Percentiles rank a stretch among this genome's conserved stretches.
Evolutionary conservation across 2,329 filamentous ascomycete species (phyloP).

Genomic region (Exserohilum turcica): DNA sequence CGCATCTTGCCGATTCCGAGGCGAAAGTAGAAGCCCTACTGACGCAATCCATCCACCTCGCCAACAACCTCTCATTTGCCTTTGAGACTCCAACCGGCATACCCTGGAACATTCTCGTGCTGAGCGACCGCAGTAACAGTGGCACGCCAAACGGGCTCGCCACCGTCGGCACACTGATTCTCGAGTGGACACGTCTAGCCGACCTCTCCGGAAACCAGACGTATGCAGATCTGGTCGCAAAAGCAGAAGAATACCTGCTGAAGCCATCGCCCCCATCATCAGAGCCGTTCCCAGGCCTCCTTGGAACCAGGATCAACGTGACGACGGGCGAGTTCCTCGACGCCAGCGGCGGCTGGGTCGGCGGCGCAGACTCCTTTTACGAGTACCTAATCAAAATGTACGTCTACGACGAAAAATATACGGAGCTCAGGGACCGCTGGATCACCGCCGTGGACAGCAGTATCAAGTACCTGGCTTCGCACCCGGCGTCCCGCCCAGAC

Average conservation of each 20-base stretch:
- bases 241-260: constrained; percentile 72
- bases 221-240: constrained; percentile 70
- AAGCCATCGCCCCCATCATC: constrained; percentile 64
- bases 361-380: constrained; percentile 80
- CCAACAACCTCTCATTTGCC: constrained; percentile 73
- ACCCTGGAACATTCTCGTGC: constrained; percentile 70
- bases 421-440: constrained; percentile 73
- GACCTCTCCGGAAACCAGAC: constrained; percentile 71
- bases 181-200: constrained; percentile 83
- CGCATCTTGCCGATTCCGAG: constrained; percentile 54
- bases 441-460: constrained; percentile 74
- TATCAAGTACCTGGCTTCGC: constrained; percentile 71
- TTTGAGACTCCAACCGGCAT: constrained; percentile 79
- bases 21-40: constrained; percentile 65
- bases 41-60: constrained; percentile 69
- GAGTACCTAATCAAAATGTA: constrained; percentile 94
- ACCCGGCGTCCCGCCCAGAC: constrained; percentile 69
- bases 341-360: constrained; percentile 74
- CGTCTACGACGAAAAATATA: constrained; percentile 74
- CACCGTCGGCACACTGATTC: constrained; percentile 74
- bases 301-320: constrained; percentile 71
- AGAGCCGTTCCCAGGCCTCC: constrained; percentile 77
- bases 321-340: constrained; percentile 70
- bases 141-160: constrained; percentile 72
- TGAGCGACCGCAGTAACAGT: constrained; percentile 57